These are phyloP conservation scores for Cladophialophora exuberans DNA, from an alignment of 2,329 filamentous ascomycete species.

Conservation along the genomic window DNA sequence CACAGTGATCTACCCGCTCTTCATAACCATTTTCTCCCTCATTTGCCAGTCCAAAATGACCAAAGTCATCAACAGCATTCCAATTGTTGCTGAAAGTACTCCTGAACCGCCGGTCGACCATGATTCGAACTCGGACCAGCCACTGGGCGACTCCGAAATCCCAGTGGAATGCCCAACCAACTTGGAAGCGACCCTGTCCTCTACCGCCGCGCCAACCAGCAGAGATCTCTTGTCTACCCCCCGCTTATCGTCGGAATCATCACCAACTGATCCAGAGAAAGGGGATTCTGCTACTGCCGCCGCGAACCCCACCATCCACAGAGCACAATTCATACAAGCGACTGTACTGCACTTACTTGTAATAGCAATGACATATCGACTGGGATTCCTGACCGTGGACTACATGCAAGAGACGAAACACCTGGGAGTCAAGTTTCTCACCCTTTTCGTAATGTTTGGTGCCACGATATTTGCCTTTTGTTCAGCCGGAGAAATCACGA, in stretches of 20 bases:
- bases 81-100: neutral
- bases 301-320: no score
- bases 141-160: neutral
- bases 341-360: neutral
- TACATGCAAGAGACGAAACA: neutral
- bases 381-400: neutral
- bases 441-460: neutral
- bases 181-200: neutral
- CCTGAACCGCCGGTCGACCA: neutral
- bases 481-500: neutral
- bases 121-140: neutral
- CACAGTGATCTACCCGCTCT: neutral
- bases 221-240: neutral
- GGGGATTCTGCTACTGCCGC: neutral
- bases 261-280: neutral
- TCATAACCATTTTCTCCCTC: neutral
- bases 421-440: neutral
- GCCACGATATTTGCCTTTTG: neutral
- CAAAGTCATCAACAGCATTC: neutral
- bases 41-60: neutral
- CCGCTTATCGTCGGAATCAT: neutral
- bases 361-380: neutral
- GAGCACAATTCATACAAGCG: neutral
- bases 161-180: neutral
- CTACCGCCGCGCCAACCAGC: neutral